Evolutionary conservation across 164 flowering plant species (phyloP).

Genomic region (Taxillus chinensis): DNA sequence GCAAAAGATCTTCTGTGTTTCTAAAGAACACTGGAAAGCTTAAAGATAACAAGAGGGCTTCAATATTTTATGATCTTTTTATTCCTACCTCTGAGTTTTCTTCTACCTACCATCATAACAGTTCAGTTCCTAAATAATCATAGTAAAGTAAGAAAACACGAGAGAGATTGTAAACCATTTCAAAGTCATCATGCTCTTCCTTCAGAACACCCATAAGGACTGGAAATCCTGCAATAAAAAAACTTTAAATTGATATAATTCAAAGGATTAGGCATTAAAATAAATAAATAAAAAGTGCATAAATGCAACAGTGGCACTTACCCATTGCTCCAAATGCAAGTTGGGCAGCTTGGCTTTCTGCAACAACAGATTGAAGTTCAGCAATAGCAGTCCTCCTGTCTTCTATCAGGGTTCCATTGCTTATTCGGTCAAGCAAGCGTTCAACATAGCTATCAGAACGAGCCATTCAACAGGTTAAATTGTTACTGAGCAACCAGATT

Average conservation of each 20-base stretch:
- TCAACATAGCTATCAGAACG: constrained; percentile 58
- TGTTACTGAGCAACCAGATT: background rate
- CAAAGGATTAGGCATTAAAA: background rate
- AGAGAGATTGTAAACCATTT: constrained; percentile 49
- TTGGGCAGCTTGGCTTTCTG: constrained; percentile 78
- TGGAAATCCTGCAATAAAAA: constrained; percentile 65
- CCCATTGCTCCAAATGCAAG: constrained; percentile 98
- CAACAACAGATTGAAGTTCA: constrained; percentile 89
- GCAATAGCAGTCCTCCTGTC: constrained; percentile 81
- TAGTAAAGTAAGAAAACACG: constrained; percentile 1
- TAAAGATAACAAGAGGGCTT: too few species aligned
- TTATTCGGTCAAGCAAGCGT: constrained; percentile 86
- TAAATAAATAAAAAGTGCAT: background rate
- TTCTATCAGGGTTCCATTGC: constrained; percentile 83
- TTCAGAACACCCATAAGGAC: constrained; percentile 69
- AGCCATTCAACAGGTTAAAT: background rate
- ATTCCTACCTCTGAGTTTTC: too few species aligned
- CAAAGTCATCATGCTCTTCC: constrained; percentile 92
- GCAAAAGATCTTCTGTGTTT: too few species aligned
- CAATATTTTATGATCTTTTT: too few species aligned
- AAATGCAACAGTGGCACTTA: constrained; percentile 17
- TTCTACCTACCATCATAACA: background rate
- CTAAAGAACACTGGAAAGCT: too few species aligned
- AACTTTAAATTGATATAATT: too few species aligned
- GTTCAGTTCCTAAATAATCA: background rate